These are phyloP conservation scores for Rhododendron williamsianum DNA, from an alignment of 148 eudicot species.

Conservation along the genomic window DNA sequence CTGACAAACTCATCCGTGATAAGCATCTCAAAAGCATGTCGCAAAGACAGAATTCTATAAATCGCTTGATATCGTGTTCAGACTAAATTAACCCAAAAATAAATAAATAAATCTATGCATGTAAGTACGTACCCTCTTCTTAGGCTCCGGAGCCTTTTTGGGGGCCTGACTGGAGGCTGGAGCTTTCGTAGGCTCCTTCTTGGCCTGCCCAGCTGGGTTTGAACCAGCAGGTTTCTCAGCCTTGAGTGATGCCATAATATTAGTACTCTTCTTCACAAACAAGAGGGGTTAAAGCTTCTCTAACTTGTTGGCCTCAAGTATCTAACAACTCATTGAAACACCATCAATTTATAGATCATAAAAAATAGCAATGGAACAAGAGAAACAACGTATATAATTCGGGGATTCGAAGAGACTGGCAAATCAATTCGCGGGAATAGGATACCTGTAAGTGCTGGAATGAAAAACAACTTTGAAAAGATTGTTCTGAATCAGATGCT, in stretches of 20 bases:
- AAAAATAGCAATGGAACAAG: neutral
- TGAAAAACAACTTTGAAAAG: neutral
- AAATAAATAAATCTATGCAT: neutral
- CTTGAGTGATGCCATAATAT: conserved; percentile 35
- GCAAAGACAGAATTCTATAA: neutral
- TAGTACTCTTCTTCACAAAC: neutral
- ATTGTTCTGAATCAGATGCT: conserved; percentile 2
- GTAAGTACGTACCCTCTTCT: conserved; percentile 24
- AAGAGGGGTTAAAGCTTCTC: conserved; percentile 1
- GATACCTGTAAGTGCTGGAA: neutral
- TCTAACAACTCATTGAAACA: neutral
- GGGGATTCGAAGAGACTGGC: neutral
- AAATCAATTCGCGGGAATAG: conserved; percentile 5
- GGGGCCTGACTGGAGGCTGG: conserved; percentile 25
- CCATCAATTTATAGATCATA: neutral
- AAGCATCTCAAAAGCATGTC: neutral
- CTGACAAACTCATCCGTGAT: neutral
- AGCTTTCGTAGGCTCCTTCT: conserved; percentile 31
- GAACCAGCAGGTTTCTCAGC: conserved; percentile 32
- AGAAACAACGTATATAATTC: no score
- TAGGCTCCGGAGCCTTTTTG: conserved; percentile 25
- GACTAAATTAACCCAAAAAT: neutral
- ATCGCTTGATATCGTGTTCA: neutral
- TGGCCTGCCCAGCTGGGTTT: conserved; percentile 16
- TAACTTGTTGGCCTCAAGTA: conserved; percentile 5